Evolutionary conservation across 805 yeast genomes (phyloP).

Genomic region (Pichia pseudocactophila): DNA sequence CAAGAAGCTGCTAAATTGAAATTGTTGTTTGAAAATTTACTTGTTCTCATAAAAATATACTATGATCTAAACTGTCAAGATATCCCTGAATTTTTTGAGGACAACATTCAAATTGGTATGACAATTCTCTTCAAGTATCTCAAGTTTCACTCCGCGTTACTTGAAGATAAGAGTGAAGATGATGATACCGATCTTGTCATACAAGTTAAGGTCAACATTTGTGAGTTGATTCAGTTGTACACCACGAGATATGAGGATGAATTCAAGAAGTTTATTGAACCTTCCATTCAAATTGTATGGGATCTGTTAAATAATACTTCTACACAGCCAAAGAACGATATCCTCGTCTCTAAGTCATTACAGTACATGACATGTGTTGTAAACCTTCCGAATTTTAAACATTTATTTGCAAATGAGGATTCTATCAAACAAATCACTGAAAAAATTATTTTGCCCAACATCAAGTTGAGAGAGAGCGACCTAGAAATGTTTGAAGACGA

Average conservation of each 20-base stretch:
- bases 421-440: constrained; percentile 70
- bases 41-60: constrained; percentile 70
- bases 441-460: constrained; percentile 81
- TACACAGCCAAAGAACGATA: constrained; percentile 69
- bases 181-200: constrained; percentile 62
- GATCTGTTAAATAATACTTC: constrained; percentile 57
- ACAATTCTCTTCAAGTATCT: constrained; percentile 73
- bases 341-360: constrained; percentile 72
- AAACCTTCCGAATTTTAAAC: constrained; percentile 55
- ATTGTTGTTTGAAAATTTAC: constrained; percentile 59
- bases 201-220: constrained; percentile 68
- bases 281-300: constrained; percentile 82
- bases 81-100: constrained; percentile 96
- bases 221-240: constrained; percentile 79
- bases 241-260: constrained; percentile 89
- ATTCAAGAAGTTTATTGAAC: constrained; percentile 66
- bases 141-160: constrained; percentile 43
- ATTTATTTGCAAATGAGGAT: constrained; percentile 51
- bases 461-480: constrained; percentile 76
- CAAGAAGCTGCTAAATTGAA: constrained; percentile 42
- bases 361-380: constrained; percentile 77
- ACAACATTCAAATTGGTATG: constrained; percentile 72
- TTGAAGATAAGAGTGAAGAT: constrained; percentile 54
- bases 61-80: constrained; percentile 96
- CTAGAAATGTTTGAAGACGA: constrained; percentile 95